phyloP scores from a whole-genome alignment of 495 filamentous ascomycete genomes.

The Aspergillus homomorphus region DNA sequence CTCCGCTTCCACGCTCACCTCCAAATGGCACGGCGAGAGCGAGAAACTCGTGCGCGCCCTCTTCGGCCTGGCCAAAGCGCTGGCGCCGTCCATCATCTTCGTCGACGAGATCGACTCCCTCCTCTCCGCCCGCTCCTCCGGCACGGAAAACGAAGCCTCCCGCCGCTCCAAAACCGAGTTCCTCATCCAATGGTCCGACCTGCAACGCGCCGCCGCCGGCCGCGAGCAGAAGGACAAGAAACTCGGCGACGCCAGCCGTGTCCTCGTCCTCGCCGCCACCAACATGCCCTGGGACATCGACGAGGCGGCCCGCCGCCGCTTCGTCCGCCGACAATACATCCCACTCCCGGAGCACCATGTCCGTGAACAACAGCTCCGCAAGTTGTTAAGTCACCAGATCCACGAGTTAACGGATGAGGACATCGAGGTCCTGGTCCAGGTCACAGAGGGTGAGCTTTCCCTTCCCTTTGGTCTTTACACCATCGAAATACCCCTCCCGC shows the following conservation, averaged over 20 bases:
- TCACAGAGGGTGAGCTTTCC: constrained; percentile 74
- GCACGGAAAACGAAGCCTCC: constrained; percentile 88
- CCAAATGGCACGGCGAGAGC: constrained; percentile 94
- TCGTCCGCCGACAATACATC: constrained; percentile 94
- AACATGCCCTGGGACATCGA: constrained; percentile 99
- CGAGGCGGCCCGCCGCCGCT: constrained; percentile 86
- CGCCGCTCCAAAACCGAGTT: constrained; percentile 97
- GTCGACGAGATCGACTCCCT: constrained; percentile 98
- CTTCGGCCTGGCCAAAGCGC: constrained; percentile 82
- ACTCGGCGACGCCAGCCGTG: constrained; percentile 81
- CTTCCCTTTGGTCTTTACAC: not conserved
- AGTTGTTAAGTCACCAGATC: constrained; percentile 79
- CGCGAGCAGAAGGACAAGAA: constrained; percentile 67
- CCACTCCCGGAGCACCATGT: constrained; percentile 84
- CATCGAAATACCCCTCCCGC: not conserved
- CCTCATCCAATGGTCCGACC: constrained; percentile 93
- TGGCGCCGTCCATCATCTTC: constrained; percentile 96
- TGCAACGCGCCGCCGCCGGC: constrained; percentile 88
- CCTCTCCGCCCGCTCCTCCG: constrained; percentile 76
- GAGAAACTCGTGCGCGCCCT: constrained; percentile 95
- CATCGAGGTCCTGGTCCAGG: constrained; percentile 68
- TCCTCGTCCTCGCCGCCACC: constrained; percentile 91
- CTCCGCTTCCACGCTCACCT: constrained; percentile 87
- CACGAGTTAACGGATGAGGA: constrained; percentile 73
- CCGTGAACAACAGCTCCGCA: constrained; percentile 70